Evolutionary conservation across 1,284 basidiomycete genomes (phyloP).

Genomic region (Mycena sp.): DNA sequence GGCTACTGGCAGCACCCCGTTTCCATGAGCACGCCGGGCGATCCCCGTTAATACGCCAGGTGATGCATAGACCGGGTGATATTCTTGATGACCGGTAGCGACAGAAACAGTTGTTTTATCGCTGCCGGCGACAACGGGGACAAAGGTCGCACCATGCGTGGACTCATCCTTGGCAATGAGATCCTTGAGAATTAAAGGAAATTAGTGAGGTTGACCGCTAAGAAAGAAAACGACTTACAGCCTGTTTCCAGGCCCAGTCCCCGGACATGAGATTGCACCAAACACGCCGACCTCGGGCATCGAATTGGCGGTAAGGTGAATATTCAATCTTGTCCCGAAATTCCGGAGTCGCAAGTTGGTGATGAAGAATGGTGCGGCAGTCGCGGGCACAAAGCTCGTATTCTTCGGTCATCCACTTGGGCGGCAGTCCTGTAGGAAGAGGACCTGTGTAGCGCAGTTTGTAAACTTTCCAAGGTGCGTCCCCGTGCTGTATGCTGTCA

Average conservation of each 20-base stretch:
- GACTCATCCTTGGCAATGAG: constrained; percentile 33
- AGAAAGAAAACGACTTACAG: background rate
- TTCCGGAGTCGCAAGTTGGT: constrained; percentile 40
- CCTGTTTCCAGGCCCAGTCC: constrained; percentile 45
- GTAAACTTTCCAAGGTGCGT: constrained; percentile 41
- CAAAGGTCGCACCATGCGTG: constrained; percentile 41
- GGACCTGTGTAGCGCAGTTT: constrained; percentile 33
- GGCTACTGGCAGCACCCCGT: constrained; percentile 36
- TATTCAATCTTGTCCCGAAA: constrained; percentile 41
- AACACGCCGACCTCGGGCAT: constrained; percentile 14
- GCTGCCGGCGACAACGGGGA: constrained; percentile 45
- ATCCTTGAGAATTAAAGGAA: constrained; percentile 16
- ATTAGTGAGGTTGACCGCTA: constrained; percentile 23
- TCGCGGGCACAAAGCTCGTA: constrained; percentile 49
- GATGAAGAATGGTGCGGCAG: constrained; percentile 35
- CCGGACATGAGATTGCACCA: constrained; percentile 47
- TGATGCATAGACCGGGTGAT: constrained; percentile 43
- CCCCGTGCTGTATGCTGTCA: constrained; percentile 38
- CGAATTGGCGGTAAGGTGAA: constrained; percentile 35
- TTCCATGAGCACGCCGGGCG: constrained; percentile 37
- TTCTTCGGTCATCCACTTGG: constrained; percentile 43
- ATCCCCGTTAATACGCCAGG: constrained; percentile 43
- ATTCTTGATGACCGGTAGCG: constrained; percentile 46
- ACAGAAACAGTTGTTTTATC: constrained; percentile 50
- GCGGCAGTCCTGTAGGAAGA: background rate